Percentiles rank a stretch among this genome's conserved stretches.
Conservation (phyloP, 2,329 filamentous ascomycete genomes). For the Fusarium sp. region DNA sequence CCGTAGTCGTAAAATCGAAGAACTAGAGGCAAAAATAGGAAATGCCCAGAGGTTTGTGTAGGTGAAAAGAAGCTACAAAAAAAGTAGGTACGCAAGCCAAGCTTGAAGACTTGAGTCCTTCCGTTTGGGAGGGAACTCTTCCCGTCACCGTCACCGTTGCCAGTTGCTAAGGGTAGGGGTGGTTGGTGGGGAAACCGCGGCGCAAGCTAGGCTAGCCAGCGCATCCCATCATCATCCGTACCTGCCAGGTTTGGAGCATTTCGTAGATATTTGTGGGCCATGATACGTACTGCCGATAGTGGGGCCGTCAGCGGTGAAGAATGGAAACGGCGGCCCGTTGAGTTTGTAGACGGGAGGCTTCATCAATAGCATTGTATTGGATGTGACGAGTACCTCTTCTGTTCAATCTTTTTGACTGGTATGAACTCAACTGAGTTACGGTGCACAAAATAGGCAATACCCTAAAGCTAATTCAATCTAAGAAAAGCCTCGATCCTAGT, state of each 20-base stretch:
- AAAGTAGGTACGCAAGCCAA: slow-evolving; percentile 20
- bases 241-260: slow-evolving; percentile 29
- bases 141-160: slow-evolving; percentile 22
- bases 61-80: slow-evolving; percentile 16
- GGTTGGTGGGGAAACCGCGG: slow-evolving; percentile 40
- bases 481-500: neutral
- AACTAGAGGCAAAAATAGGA: neutral
- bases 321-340: neutral
- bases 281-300: slow-evolving; percentile 9
- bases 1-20: slow-evolving; percentile 5
- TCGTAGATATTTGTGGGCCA: slow-evolving; percentile 3
- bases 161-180: slow-evolving; percentile 29
- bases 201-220: slow-evolving; percentile 20
- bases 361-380: slow-evolving; percentile 11
- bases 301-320: slow-evolving; percentile 21
- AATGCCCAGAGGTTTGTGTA: slow-evolving; percentile 10
- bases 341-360: neutral
- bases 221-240: slow-evolving; percentile 25
- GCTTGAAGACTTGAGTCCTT: slow-evolving; percentile 8
- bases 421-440: neutral
- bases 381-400: neutral
- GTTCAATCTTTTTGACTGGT: neutral
- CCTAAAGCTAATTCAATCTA: neutral
- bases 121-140: slow-evolving; percentile 12
- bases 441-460: neutral